These are phyloP conservation scores for Neospermospora avenae DNA, from an alignment of 2,329 filamentous ascomycete genomes.

Conservation along the genomic window DNA sequence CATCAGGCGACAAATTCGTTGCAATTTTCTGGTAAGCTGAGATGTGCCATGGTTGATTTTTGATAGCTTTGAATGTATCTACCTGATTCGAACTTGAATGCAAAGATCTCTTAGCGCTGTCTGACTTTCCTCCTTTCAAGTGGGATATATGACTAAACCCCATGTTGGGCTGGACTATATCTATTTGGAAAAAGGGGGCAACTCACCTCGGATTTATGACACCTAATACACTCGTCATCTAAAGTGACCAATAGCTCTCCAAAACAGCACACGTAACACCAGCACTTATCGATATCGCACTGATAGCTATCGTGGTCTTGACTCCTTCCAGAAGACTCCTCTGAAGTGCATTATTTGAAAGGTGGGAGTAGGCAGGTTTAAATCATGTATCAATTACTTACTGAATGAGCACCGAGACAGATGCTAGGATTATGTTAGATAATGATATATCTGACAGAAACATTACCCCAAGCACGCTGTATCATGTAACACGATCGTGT, in stretches of 20 bases:
- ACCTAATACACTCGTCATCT: neutral
- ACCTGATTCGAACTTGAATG: neutral
- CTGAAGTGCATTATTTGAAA: no score
- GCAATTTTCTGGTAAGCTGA: neutral
- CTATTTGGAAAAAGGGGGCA: neutral
- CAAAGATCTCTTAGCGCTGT: no score
- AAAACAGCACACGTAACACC: conserved; percentile 2
- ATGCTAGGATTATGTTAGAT: no score
- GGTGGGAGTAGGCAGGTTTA: no score
- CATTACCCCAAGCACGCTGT: no score
- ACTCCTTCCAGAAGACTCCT: no score
- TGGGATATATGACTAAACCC: no score
- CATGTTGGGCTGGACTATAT: no score
- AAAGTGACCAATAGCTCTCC: conserved; percentile 2
- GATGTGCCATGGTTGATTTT: conserved; percentile 5
- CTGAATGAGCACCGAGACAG: neutral
- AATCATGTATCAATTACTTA: neutral
- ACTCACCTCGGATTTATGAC: conserved; percentile 5
- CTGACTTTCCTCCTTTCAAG: no score
- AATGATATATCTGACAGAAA: no score
- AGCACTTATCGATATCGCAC: neutral
- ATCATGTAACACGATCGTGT: no score
- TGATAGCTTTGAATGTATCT: conserved; percentile 4
- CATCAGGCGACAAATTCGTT: conserved; percentile 8
- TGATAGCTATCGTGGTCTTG: neutral